Conservation (phyloP, 306 rosid species). For the Prunus dulcis region DNA sequence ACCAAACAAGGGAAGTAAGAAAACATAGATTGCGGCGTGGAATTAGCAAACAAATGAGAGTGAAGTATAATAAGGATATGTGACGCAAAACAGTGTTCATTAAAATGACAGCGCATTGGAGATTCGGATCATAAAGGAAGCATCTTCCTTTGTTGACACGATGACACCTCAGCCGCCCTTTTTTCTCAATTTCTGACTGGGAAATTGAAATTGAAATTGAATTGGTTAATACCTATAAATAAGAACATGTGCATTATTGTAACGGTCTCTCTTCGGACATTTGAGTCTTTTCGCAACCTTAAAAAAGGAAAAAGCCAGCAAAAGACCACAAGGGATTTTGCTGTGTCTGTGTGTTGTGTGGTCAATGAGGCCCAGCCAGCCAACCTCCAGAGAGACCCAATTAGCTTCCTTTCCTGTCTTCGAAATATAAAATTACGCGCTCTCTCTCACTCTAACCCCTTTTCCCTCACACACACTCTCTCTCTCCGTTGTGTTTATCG, state of each 20-base stretch:
- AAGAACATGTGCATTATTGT: background rate
- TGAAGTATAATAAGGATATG: background rate
- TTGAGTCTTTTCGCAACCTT: background rate
- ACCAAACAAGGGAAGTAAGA: background rate
- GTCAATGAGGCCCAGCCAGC: conserved; percentile 29
- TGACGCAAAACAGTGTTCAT: background rate
- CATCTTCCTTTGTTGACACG: background rate
- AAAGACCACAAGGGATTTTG: background rate
- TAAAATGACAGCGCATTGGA: background rate
- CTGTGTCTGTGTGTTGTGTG: conserved; percentile 9
- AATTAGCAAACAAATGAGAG: background rate
- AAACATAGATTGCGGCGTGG: background rate
- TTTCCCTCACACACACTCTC: background rate
- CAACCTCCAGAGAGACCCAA: background rate
- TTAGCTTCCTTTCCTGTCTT: background rate
- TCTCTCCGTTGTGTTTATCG: background rate
- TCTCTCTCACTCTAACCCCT: background rate
- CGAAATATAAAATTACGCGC: conserved; percentile 35
- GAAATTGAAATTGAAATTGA: too few species aligned
- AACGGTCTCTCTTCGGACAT: background rate
- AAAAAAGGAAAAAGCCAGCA: background rate
- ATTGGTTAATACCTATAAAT: background rate
- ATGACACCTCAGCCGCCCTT: background rate
- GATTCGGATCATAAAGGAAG: conserved; percentile 10
- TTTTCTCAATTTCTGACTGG: background rate